Percentiles rank a stretch among this genome's conserved stretches.
phyloP scores from a whole-genome alignment of 345 rosid genomes.

The Eucalyptus rudis region DNA sequence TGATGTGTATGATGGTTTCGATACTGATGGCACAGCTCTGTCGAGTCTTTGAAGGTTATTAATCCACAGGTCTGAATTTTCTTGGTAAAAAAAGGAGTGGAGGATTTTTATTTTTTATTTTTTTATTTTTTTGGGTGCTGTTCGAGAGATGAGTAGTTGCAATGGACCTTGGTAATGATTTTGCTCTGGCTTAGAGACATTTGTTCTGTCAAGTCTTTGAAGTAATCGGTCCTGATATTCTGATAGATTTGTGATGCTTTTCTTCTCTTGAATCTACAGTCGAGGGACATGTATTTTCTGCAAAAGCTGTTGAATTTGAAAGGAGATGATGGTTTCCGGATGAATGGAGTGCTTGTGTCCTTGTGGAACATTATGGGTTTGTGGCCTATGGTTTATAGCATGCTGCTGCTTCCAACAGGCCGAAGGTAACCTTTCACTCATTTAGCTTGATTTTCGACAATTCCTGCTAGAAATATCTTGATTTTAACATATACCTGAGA shows the following conservation, averaged over 20 bases:
- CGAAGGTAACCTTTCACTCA: constrained; percentile 40
- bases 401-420: constrained; percentile 75
- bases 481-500: neutral
- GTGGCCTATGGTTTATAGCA: constrained; percentile 74
- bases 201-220: neutral
- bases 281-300: constrained; percentile 71
- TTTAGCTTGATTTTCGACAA: neutral
- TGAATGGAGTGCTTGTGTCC: constrained; percentile 77
- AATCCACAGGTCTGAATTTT: neutral
- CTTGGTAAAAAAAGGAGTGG: neutral
- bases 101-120: neutral
- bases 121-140: accelerated
- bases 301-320: constrained; percentile 67
- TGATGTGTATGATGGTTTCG: neutral
- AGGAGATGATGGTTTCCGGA: constrained; percentile 76
- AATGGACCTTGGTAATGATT: neutral
- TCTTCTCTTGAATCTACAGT: constrained; percentile 22
- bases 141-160: accelerated
- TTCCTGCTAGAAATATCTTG: neutral
- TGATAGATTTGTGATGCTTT: neutral
- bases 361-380: constrained; percentile 84
- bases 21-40: accelerated
- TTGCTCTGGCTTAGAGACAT: neutral
- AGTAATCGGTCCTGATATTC: neutral
- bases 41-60: neutral